Conservation (phyloP, 352 stramenopile species). For the Phytophthora multivora region DNA sequence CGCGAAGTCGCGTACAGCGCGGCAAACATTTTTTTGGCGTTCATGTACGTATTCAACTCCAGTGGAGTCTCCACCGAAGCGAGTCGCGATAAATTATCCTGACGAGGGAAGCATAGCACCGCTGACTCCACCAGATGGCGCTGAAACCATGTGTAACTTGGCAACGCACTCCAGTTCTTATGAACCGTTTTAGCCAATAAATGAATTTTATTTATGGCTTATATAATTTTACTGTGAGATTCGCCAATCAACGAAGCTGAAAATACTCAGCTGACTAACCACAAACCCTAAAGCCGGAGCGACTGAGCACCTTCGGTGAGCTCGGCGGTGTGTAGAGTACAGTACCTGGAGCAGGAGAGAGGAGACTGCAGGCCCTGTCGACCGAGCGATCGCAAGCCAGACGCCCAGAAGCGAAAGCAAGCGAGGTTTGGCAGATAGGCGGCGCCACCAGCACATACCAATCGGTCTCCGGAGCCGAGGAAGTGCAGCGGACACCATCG, state of each 20-base stretch:
- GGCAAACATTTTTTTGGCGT: not conserved
- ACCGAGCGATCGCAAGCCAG: constrained; percentile 18
- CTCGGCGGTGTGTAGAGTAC: constrained; percentile 13
- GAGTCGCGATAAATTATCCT: constrained; percentile 8
- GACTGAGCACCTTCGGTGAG: not conserved
- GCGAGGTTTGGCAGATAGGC: constrained; percentile 29
- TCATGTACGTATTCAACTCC: not conserved
- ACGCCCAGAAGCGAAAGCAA: constrained; percentile 22
- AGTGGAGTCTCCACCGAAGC: not conserved
- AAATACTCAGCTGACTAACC: constrained; percentile 1
- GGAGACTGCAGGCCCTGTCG: constrained; percentile 12
- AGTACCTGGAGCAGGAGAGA: not conserved
- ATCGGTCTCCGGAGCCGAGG: constrained; percentile 22
- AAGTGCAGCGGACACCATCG: constrained; percentile 21
- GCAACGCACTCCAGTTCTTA: constrained; percentile 18
- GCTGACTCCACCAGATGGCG: constrained; percentile 18
- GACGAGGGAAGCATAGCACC: constrained; percentile 8
- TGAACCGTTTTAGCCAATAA: constrained; percentile 23
- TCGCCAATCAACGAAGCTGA: constrained; percentile 11
- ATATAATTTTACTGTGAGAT: not conserved
- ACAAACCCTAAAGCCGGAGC: constrained; percentile 33
- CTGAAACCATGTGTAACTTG: constrained; percentile 25
- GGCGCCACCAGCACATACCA: constrained; percentile 15
- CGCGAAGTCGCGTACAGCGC: not conserved
- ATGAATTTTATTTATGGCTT: constrained; percentile 12